Base-by-base conservation (phyloP, 352 stramenopile species). In the Globisporangium apiculatum region DNA sequence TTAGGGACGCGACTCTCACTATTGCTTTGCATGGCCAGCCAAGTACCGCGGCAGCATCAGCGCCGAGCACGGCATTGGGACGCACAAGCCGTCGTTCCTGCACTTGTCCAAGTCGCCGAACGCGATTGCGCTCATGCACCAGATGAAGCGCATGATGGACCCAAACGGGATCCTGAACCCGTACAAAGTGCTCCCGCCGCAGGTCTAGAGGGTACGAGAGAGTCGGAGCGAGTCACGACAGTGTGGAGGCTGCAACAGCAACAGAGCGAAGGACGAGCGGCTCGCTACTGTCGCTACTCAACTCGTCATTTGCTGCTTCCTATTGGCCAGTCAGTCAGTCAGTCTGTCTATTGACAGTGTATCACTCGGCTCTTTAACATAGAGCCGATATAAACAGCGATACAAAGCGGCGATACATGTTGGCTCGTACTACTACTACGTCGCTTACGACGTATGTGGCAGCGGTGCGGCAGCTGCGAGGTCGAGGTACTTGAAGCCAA, bases 51-150 rank as follows among this genome's bases (percentile, higher is more conserved):
- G 97, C 43, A 99, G 94, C 59, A 98, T 99, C 63, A 98, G 89
- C 53, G 96, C 97, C 35, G 97, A 99, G 71, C 97, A 99, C 72
- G 96, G 96, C 51, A 87, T 99, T 50, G 97, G 97, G 36, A 86
- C 92, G 59, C 88, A 96, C 70, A 99, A 99, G 71, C 79, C 89
- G 17, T 55, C 79, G 50, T 97, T 83, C 61, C 66, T 98, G 14
- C 61, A 83, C 55, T 10, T 90, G 60, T 91, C 89, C 60, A 98
- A 98, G 69, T 85, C 83, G 12, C 45, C 63, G 18, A 75, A 68
- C 52, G 80, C 84, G 37, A 86, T 99, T 58, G 63, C 75, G 43
- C 69, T 97, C 15, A 99, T 99, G 96, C 65, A 72, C 55, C 64
- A 83, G 48, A 84, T 99, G 60, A 99, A 99, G 73, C 53, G 52